Evolutionary conservation across 2,329 filamentous ascomycete species (phyloP), one percentile per base, ranked within the genome.

Genomic region (Ophiostoma sp.): DNA sequence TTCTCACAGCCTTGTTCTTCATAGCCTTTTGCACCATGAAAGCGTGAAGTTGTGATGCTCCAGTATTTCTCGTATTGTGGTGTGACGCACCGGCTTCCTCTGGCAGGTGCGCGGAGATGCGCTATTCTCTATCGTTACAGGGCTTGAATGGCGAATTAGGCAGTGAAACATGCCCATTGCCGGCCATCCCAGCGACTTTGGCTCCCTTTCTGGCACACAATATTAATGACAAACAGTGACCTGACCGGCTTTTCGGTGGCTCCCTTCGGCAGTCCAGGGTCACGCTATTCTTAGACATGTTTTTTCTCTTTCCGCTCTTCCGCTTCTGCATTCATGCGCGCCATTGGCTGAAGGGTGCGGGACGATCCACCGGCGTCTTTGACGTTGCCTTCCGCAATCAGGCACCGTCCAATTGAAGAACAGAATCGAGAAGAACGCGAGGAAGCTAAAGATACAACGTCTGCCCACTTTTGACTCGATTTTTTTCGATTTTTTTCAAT

Each of bases 191-290:
- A 28, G 36, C 39, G 19, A 11, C 15, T 31, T 22, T 66, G 12
- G 36, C 61, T 5, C 17, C 2, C 11, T 33, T 2, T 31, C n/a
- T 11, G 19, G 17, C 66, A 3, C 45, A 22, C 28, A 50, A 42
- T 70, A 57, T 70, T 31, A 39, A 45, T 70, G 69, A 71, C 55
- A 61, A 45, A 71, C 25, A 50, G 36, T 71, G 69, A 71, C 69
- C 69, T 71, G 69, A 71, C 39, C 19, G 36, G 59, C n/a, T 15
- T 42, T 2, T 64, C 36, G 33, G 33, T 39, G 33, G 33, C 11
- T 61, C n/a, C 4, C 22, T n/a, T 6, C 15, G 22, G n/a, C 3
- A n/a, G n/a, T 8, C 4, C n/a, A n/a, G 8, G 25, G 15, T n/a
- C 57, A 36, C 57, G 7, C 17, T 31, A 36, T 33, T 33, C n/a